These are phyloP conservation scores for Irpex rosettiformis DNA, from an alignment of 1,284 basidiomycete genomes.

Conservation along the genomic window DNA sequence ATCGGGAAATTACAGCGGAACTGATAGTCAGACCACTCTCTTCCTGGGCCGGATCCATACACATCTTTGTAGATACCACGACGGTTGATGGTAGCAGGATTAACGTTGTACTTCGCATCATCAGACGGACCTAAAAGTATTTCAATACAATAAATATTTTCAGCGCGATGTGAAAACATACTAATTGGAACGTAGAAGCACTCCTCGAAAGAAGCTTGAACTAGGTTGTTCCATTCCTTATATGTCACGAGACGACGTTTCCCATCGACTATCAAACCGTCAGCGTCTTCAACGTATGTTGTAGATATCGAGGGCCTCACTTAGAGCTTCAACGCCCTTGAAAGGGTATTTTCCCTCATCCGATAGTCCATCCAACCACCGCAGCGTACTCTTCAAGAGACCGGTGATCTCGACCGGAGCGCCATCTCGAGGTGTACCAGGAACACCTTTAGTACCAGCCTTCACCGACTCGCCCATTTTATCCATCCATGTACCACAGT, in stretches of 20 bases:
- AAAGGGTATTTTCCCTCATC: constrained; percentile 78
- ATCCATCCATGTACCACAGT: constrained; percentile 95
- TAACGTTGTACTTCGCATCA: constrained; percentile 72
- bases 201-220: constrained; percentile 87
- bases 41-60: constrained; percentile 79
- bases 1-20: constrained; percentile 91
- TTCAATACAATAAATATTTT: constrained; percentile 6
- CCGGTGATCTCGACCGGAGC: constrained; percentile 96
- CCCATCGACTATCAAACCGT: constrained; percentile 59
- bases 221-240: constrained; percentile 83
- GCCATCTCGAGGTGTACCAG: constrained; percentile 94
- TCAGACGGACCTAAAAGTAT: constrained; percentile 55
- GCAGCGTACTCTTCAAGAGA: constrained; percentile 86
- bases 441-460: constrained; percentile 92
- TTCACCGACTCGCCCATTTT: constrained; percentile 93
- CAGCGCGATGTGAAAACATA: constrained; percentile 31
- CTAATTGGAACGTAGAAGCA: constrained; percentile 88
- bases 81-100: constrained; percentile 76
- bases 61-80: constrained; percentile 99
- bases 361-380: constrained; percentile 80
- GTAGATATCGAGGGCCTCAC: constrained; percentile 44
- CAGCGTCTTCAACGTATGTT: neutral
- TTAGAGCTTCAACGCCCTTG: constrained; percentile 79
- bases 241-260: constrained; percentile 77
- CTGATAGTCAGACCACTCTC: constrained; percentile 97